Percentiles rank a stretch among this genome's conserved stretches.
Evolutionary conservation across 495 filamentous ascomycete species (phyloP).

Genomic region (Podospora appendiculata): DNA sequence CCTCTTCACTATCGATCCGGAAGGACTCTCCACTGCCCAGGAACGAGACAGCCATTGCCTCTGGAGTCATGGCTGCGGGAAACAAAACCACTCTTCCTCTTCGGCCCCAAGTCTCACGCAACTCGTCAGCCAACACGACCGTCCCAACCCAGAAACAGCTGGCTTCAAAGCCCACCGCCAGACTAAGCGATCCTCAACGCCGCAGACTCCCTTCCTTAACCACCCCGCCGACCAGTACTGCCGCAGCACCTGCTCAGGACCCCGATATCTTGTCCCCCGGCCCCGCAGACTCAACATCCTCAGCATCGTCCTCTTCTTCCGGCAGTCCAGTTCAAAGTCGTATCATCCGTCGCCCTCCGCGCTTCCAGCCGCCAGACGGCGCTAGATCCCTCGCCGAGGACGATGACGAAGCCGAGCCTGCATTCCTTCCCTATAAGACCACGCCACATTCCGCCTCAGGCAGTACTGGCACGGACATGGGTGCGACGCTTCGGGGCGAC

Average conservation of each 20-base stretch:
- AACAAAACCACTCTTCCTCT: conserved; percentile 19
- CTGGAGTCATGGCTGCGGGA: conserved; percentile 16
- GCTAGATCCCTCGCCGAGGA: conserved; percentile 26
- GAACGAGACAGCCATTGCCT: conserved; percentile 31
- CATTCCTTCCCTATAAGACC: conserved; percentile 60
- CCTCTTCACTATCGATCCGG: conserved; percentile 56
- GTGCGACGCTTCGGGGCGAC: conserved; percentile 53
- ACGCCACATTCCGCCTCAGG: conserved; percentile 4
- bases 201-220: conserved; percentile 26
- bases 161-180: conserved; percentile 1
- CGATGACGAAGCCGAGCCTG: conserved; percentile 55
- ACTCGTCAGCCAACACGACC: conserved; percentile 49
- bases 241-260: conserved; percentile 10
- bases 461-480: conserved; percentile 41
- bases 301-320: conserved; percentile 29
- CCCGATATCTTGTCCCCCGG: conserved; percentile 24
- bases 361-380: conserved; percentile 37
- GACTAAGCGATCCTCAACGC: conserved; percentile 13
- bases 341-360: conserved; percentile 50
- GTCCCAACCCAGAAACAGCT: conserved; percentile 31
- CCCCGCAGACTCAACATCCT: conserved; percentile 24
- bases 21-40: conserved; percentile 51
- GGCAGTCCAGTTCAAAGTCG: conserved; percentile 40
- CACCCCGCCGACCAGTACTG: conserved; percentile 8
- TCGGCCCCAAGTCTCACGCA: conserved; percentile 41